Evolutionary conservation across 2,329 filamentous ascomycete species (phyloP), one percentile per base, ranked within the genome.

Genomic region (Hymenoscyphus occultus): DNA sequence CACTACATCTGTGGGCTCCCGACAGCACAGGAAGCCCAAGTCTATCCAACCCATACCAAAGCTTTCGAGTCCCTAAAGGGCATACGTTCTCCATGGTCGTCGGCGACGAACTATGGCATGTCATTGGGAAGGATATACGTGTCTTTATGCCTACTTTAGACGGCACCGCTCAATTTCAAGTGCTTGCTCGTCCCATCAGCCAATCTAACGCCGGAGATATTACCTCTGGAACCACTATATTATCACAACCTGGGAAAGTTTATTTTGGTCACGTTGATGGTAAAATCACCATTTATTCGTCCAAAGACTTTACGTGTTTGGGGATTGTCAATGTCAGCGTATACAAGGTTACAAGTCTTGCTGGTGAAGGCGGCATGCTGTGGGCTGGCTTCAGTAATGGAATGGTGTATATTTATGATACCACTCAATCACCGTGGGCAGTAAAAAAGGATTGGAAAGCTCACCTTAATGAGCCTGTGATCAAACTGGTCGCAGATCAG

Each of bases 351-450:
- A 97, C 93, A 75, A 88, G 90, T 42, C 81, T 99, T 62, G 86
- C 88, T 1, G 91, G 92, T 9, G 90, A 93, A 2, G 93, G 93
- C 5, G 85, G 88, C 66, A 86, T 92, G 73, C 82, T 99, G 0
- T 99, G 95, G 95, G 92, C 93, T 35, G 94, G 90, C 2, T 98
- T 93, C 79, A 97, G 94, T 76, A 97, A 91, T 0, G 95, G 95
- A 16, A 96, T 90, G 83, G 87, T 97, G 39, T 95, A 92, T 73
- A 90, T 98, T 7, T 99, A 97, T 77, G 93, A 99, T 76, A 90
- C 92, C 12, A 85, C 81, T 10, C 84, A 86, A 39, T 87, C 85
- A n/a, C 94, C 94, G 0, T 99, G 95, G 95, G 84, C 84, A 22
- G 87, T 96, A 32, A 89, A 91, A 78, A 99, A 99, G 76, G 94